Percentiles rank a stretch among this genome's conserved stretches.
These are phyloP conservation scores for Xylariaceae sp. DNA, from an alignment of 2,329 filamentous ascomycete genomes.

Conservation along the genomic window DNA sequence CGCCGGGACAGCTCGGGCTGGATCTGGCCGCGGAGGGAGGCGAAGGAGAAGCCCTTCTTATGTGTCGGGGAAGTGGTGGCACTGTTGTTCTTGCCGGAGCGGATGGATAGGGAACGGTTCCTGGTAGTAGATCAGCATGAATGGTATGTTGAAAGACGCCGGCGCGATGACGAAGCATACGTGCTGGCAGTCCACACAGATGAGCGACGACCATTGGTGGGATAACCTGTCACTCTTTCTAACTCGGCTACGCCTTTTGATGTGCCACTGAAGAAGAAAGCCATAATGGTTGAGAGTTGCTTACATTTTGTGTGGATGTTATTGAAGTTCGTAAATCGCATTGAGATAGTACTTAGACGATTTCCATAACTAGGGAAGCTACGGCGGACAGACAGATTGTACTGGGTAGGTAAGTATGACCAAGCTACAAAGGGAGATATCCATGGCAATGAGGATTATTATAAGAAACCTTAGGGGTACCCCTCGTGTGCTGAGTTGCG, in stretches of 20 bases:
- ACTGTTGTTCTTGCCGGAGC: conserved; percentile 35
- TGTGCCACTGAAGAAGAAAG: conserved; percentile 22
- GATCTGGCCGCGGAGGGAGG: conserved; percentile 75
- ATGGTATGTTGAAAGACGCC: not conserved
- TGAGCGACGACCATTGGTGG: conserved; percentile 12
- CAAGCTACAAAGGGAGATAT: no score
- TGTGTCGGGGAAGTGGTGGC: conserved; percentile 28
- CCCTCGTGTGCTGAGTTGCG: no score
- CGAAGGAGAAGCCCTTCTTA: conserved; percentile 77
- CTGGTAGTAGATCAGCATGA: conserved; percentile 7
- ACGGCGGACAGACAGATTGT: no score
- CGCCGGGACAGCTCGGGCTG: conserved; percentile 87
- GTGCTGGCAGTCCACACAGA: conserved; percentile 17
- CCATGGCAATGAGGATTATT: no score
- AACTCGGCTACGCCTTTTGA: conserved; percentile 25
- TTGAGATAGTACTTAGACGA: no score
- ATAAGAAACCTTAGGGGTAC: no score
- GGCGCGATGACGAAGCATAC: conserved; percentile 15
- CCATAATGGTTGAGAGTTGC: conserved; percentile 14
- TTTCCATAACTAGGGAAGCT: no score
- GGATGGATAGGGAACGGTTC: conserved; percentile 28
- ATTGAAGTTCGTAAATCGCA: no score
- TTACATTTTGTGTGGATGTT: no score
- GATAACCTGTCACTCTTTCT: conserved; percentile 18
- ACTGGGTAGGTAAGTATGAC: no score